A percentile compares a stretch with the other conserved stretches of the same genome.
Conservation (phyloP, 139 green algal genomes). For the Microglena sp. region DNA sequence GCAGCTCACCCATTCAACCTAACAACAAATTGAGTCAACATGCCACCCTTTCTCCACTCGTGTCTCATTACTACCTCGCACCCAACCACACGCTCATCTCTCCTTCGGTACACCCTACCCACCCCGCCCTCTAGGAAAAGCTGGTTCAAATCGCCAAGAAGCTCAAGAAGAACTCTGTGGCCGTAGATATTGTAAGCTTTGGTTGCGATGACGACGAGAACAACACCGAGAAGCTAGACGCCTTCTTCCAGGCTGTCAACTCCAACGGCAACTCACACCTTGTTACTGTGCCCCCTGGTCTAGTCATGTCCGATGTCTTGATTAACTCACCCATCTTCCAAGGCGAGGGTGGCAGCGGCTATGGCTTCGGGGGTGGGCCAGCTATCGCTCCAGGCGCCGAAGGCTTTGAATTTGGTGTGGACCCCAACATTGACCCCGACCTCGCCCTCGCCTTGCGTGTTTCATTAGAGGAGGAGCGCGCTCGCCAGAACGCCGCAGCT, state of each 20-base stretch:
- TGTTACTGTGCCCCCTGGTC: constrained; percentile 78
- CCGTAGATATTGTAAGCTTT: constrained; percentile 92
- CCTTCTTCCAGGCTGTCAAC: constrained; percentile 89
- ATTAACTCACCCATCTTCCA: constrained; percentile 89
- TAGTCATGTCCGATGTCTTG: constrained; percentile 84
- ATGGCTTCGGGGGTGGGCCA: constrained; percentile 32
- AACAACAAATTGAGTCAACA: no score
- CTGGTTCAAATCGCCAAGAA: constrained; percentile 97
- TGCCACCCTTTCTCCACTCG: no score
- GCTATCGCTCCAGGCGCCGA: constrained; percentile 39
- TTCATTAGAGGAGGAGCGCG: constrained; percentile 94
- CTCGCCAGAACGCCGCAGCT: constrained; percentile 59
- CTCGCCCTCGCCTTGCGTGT: constrained; percentile 81
- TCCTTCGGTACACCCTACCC: background rate
- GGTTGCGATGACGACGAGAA: constrained; percentile 48
- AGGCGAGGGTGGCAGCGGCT: constrained; percentile 46
- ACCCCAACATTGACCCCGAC: constrained; percentile 96
- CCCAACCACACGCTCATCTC: no score
- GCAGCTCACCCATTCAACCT: no score
- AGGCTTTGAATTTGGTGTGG: constrained; percentile 89
- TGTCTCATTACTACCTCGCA: background rate
- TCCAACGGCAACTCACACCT: constrained; percentile 89
- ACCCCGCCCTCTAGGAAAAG: constrained; percentile 43
- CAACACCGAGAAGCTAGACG: constrained; percentile 87
- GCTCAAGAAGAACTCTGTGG: constrained; percentile 99